Evolutionary conservation across 441 rosid species (phyloP).

Genomic region (Isatis lusitanica): DNA sequence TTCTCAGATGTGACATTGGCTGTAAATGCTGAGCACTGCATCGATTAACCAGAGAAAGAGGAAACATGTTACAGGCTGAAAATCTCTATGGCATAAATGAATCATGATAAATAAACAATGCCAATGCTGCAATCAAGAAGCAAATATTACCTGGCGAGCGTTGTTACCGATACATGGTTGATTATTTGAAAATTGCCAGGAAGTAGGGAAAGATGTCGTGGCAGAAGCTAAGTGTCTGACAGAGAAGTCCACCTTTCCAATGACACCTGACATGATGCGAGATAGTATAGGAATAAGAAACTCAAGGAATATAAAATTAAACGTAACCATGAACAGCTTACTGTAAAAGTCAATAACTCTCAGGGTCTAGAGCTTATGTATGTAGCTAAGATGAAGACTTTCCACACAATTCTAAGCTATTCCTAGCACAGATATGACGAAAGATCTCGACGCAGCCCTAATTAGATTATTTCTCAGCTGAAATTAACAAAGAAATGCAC

Average conservation of each 20-base stretch:
- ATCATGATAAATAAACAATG: not conserved
- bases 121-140: not conserved
- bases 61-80: slow-evolving; percentile 14
- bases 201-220: slow-evolving; percentile 67
- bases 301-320: slow-evolving; percentile 9
- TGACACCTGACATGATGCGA: slow-evolving; percentile 53
- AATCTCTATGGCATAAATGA: slow-evolving; percentile 2
- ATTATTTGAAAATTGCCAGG: slow-evolving; percentile 56
- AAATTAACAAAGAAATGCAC: slow-evolving; percentile 1
- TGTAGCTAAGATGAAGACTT: not conserved
- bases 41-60: slow-evolving; percentile 14
- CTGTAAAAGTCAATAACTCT: not conserved
- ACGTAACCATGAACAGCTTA: not conserved
- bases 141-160: slow-evolving; percentile 57
- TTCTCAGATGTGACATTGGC: slow-evolving; percentile 81
- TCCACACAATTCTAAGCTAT: not conserved
- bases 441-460: no score
- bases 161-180: slow-evolving; percentile 74
- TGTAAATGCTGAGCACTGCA: slow-evolving; percentile 86
- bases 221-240: slow-evolving; percentile 92
- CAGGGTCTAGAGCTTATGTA: not conserved
- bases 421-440: no score
- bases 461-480: not conserved
- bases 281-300: slow-evolving; percentile 10
- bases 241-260: slow-evolving; percentile 95